Conservation (phyloP, 225 moss, liverwort and hornwort genomes). For the Polytrichum commune region DNA sequence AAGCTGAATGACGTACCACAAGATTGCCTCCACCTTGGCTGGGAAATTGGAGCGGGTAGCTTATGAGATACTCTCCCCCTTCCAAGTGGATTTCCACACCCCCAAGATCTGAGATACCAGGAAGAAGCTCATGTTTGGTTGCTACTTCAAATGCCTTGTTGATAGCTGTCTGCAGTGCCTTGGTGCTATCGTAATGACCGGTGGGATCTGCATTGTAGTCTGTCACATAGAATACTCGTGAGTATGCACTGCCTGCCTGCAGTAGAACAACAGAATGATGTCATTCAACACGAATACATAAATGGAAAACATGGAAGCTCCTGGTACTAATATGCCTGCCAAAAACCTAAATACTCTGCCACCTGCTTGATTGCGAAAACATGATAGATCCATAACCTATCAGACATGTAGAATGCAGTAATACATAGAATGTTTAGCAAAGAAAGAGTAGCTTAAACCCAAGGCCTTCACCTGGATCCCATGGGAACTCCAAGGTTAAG, state of each 20-base stretch:
- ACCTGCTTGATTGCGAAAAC: background rate
- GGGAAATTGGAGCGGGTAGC: conserved; percentile 65
- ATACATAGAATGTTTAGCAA: no score
- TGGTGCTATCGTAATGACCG: conserved; percentile 68
- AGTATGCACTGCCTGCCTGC: conserved; percentile 40
- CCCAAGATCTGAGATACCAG: conserved; percentile 69
- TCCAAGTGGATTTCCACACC: conserved; percentile 83
- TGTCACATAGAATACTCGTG: conserved; percentile 74
- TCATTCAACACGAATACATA: background rate
- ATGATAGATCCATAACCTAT: background rate
- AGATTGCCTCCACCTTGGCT: conserved; percentile 71
- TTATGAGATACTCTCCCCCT: conserved; percentile 81
- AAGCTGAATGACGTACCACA: conserved; percentile 40
- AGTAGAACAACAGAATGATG: background rate
- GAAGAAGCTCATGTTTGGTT: conserved; percentile 57
- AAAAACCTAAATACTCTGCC: no score
- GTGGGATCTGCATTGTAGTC: conserved; percentile 86
- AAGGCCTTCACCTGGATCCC: no score
- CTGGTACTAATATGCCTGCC: no score
- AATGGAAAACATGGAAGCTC: background rate
- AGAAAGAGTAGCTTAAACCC: background rate
- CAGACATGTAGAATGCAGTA: background rate
- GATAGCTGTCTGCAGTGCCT: conserved; percentile 65
- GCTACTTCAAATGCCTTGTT: conserved; percentile 62
- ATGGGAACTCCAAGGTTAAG: no score